Percentiles rank a stretch among this genome's conserved stretches.
These are phyloP conservation scores for Wickerhamiella dianesei DNA, from an alignment of 805 yeast genomes.

Conservation along the genomic window DNA sequence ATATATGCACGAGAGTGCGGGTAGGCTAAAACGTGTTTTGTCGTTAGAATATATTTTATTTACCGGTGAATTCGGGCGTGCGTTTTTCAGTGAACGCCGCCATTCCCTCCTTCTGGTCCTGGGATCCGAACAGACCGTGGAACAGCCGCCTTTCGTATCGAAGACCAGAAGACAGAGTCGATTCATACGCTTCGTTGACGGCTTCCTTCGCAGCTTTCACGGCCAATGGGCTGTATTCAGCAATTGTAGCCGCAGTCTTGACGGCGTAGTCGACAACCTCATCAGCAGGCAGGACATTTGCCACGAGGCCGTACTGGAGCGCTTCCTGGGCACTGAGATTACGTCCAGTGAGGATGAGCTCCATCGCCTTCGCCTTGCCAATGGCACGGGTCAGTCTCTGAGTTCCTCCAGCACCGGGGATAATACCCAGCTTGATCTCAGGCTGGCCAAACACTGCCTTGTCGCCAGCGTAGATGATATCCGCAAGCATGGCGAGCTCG, in stretches of 20 bases:
- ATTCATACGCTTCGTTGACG: conserved; percentile 30
- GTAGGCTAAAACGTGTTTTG: too few relatives aligned
- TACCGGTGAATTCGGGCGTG: conserved; percentile 26
- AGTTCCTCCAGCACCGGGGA: conserved; percentile 43
- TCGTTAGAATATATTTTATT: too few relatives aligned
- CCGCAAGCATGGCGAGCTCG: conserved; percentile 42
- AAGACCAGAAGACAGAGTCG: conserved; percentile 29
- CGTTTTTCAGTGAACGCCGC: conserved; percentile 37
- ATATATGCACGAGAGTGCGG: too few relatives aligned
- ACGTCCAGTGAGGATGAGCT: conserved; percentile 35
- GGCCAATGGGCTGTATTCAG: conserved; percentile 32
- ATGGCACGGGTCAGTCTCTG: conserved; percentile 36
- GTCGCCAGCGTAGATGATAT: conserved; percentile 37
- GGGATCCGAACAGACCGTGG: conserved; percentile 34
- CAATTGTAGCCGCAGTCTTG: conserved; percentile 32
- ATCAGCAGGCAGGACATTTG: conserved; percentile 30
- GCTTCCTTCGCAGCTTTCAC: conserved; percentile 35
- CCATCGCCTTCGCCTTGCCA: conserved; percentile 40
- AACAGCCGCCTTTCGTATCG: conserved; percentile 33
- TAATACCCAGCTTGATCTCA: conserved; percentile 38
- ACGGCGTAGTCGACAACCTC: conserved; percentile 32
- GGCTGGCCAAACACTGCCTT: conserved; percentile 42
- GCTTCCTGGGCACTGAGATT: conserved; percentile 35
- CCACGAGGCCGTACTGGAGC: conserved; percentile 35
- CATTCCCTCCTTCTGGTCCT: conserved; percentile 40